A percentile compares a stretch with the other conserved stretches of the same genome.
Evolutionary conservation across 2,329 filamentous ascomycete genomes (phyloP).

Genomic region (Ascomycota sp.): DNA sequence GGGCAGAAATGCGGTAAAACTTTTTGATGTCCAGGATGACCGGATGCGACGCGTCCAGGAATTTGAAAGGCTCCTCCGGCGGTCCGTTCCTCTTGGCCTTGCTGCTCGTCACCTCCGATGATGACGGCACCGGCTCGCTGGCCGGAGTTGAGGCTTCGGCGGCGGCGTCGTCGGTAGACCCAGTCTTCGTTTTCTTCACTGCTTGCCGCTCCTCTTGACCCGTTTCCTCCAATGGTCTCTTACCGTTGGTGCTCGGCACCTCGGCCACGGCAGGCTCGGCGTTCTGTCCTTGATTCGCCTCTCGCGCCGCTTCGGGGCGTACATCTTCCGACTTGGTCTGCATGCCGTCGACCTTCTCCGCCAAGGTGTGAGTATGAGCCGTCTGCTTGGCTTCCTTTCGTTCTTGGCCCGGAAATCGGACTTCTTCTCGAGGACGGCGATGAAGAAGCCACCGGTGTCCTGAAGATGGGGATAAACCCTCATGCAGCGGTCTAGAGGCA

Average conservation of each 20-base stretch:
- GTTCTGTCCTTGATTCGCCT: conserved; percentile 12
- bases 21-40: conserved; percentile 58
- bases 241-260: conserved; percentile 9
- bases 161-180: conserved; percentile 6
- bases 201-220: conserved; percentile 17
- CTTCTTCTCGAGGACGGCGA: conserved; percentile 82
- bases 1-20: conserved; percentile 69
- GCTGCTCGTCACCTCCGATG: conserved; percentile 5
- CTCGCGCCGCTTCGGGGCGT: conserved; percentile 6
- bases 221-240: conserved; percentile 13
- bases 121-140: not conserved
- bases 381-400: conserved; percentile 32
- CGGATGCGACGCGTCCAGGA: conserved; percentile 50
- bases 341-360: no score
- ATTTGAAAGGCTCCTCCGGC: conserved; percentile 89
- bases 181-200: conserved; percentile 28
- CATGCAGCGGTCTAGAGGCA: conserved; percentile 80
- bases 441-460: conserved; percentile 95
- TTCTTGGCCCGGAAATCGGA: conserved; percentile 63
- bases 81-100: conserved; percentile 27
- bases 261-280: conserved; percentile 9
- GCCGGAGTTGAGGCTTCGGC: not conserved
- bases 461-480: conserved; percentile 88
- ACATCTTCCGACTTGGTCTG: no score
- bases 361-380: not conserved